Conservation (phyloP, 2,329 filamentous ascomycete genomes). For the Hawksworthiomyces lignivorus region DNA sequence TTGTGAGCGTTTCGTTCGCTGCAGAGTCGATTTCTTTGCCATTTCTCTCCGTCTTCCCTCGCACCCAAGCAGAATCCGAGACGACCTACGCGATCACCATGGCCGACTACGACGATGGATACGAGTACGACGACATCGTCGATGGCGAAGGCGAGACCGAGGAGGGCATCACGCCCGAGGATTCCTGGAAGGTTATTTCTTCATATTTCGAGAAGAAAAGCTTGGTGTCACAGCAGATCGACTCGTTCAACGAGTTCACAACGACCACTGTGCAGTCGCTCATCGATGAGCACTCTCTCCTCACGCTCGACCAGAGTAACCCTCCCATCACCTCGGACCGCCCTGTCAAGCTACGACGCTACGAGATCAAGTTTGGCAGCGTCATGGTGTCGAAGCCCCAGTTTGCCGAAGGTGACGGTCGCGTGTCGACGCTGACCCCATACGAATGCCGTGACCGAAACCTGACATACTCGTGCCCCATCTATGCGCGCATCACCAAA, state of each 20-base stretch:
- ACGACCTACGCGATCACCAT: slow-evolving; percentile 26
- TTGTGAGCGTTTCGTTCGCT: too few relatives aligned
- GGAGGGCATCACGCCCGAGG: slow-evolving; percentile 81
- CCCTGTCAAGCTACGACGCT: slow-evolving; percentile 78
- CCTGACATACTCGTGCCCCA: slow-evolving; percentile 85
- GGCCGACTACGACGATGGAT: slow-evolving; percentile 50
- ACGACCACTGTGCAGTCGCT: slow-evolving; percentile 90
- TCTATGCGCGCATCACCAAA: slow-evolving; percentile 84
- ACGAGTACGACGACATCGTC: slow-evolving; percentile 35
- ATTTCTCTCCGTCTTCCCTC: too few relatives aligned
- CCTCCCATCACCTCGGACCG: slow-evolving; percentile 68
- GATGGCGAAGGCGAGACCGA: slow-evolving; percentile 65
- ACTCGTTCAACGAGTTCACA: slow-evolving; percentile 97
- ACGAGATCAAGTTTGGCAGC: slow-evolving; percentile 89
- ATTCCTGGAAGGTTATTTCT: slow-evolving; percentile 96
- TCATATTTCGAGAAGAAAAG: slow-evolving; percentile 96
- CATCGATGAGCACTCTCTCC: slow-evolving; percentile 82
- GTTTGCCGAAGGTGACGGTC: slow-evolving; percentile 88
- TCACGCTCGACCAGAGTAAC: slow-evolving; percentile 90
- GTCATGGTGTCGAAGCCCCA: slow-evolving; percentile 84
- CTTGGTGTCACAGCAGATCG: slow-evolving; percentile 92
- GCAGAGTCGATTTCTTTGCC: too few relatives aligned
- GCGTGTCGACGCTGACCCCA: slow-evolving; percentile 75
- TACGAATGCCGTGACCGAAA: slow-evolving; percentile 96
- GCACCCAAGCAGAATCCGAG: background rate